Evolutionary conservation across 2,329 filamentous ascomycete genomes (phyloP).

Genomic region (Colletotrichum coccodes): DNA sequence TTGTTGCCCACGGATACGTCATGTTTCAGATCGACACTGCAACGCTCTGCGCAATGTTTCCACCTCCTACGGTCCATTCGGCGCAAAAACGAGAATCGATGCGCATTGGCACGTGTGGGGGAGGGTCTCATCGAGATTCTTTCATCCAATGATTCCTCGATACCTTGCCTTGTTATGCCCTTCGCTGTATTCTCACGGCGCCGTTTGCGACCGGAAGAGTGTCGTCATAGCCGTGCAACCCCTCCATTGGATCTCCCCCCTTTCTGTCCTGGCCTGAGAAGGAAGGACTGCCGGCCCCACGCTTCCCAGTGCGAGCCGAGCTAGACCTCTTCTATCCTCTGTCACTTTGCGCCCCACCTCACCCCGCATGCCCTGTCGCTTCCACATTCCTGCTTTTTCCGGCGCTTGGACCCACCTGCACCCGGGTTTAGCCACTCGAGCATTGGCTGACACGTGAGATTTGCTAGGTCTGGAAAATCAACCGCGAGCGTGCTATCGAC

Average conservation of each 20-base stretch:
- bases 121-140: constrained; percentile 16
- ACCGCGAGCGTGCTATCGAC: constrained; percentile 97
- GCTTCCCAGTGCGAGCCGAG: constrained; percentile 16
- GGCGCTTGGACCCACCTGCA: not conserved
- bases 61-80: not conserved
- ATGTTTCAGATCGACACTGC: constrained; percentile 26
- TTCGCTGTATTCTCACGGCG: not conserved
- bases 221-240: constrained; percentile 25
- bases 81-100: not conserved
- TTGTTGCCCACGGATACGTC: constrained; percentile 10
- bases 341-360: not conserved
- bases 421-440: not conserved
- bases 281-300: constrained; percentile 13
- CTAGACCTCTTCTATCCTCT: constrained; percentile 4
- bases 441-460: constrained; percentile 28
- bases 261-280: not conserved
- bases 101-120: constrained; percentile 1
- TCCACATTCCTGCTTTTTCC: constrained; percentile 17
- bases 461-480: constrained; percentile 95
- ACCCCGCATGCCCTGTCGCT: not conserved
- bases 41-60: not conserved
- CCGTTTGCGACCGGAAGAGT: not conserved
- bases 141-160: not conserved
- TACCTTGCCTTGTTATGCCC: not conserved
- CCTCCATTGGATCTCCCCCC: not conserved